phyloP scores from a whole-genome alignment of 768 basidiomycete genomes.

The Jaapia argillacea region DNA sequence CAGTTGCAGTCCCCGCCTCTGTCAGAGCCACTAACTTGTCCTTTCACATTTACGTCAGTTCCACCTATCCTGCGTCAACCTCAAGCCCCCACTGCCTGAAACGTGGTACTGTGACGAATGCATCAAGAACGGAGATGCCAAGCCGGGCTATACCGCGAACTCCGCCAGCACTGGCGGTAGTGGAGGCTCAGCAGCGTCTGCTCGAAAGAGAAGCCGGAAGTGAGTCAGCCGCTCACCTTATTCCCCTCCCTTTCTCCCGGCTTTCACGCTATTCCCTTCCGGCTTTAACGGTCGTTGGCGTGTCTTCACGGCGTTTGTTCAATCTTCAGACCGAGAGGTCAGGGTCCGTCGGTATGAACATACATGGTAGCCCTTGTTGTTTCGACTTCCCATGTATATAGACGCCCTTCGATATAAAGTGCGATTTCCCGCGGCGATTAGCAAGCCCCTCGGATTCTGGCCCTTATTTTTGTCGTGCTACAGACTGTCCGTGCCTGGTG shows the following conservation, averaged over 20 bases:
- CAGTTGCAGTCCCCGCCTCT: neutral
- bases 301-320: too few relatives aligned
- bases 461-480: too few relatives aligned
- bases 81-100: constrained; percentile 47
- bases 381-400: too few relatives aligned
- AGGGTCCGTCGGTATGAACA: too few relatives aligned
- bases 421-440: too few relatives aligned
- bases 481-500: too few relatives aligned
- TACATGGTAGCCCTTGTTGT: too few relatives aligned
- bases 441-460: too few relatives aligned
- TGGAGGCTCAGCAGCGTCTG: constrained; percentile 16
- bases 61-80: constrained; percentile 50
- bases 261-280: neutral
- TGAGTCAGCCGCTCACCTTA: too few relatives aligned
- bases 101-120: constrained; percentile 54
- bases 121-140: constrained; percentile 20
- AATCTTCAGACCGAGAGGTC: too few relatives aligned
- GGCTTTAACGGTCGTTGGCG: neutral
- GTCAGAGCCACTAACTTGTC: neutral
- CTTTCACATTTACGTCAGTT: constrained; percentile 28
- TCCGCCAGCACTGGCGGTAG: constrained; percentile 4
- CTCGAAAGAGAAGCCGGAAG: neutral
- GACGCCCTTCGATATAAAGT: too few relatives aligned
- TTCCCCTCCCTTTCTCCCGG: too few relatives aligned
- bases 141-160: constrained; percentile 6